Evolutionary conservation across 176 grass and related monocot species (phyloP).

Genomic region (Paspalum notatum): DNA sequence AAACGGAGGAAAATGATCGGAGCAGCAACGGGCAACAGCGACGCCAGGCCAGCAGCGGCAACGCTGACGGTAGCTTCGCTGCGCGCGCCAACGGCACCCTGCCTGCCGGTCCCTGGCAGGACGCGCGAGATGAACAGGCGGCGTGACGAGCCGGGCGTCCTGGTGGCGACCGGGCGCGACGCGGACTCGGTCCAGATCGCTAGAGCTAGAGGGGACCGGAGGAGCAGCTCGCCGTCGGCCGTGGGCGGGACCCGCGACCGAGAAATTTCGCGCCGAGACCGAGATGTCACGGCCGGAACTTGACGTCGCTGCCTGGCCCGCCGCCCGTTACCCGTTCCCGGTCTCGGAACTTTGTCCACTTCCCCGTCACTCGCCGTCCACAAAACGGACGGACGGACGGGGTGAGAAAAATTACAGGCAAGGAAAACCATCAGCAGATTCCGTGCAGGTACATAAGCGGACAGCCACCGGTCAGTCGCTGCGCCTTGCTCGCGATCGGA

Average conservation of each 20-base stretch:
- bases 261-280: constrained; percentile 13
- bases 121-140: background rate
- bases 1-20: no score
- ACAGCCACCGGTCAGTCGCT: background rate
- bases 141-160: background rate
- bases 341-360: background rate
- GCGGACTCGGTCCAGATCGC: background rate
- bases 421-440: constrained; percentile 1
- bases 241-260: background rate
- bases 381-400: background rate
- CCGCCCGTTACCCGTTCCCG: background rate
- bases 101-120: background rate
- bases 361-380: constrained; percentile 32
- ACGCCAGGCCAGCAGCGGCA: no score
- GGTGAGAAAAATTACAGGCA: background rate
- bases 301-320: background rate
- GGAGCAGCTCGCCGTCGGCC: background rate
- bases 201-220: no score
- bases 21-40: no score
- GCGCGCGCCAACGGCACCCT: no score
- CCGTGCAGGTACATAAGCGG: constrained; percentile 18
- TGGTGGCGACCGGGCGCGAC: background rate
- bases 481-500: background rate
- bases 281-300: constrained; percentile 4
- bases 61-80: no score